phyloP scores from a whole-genome alignment of 768 basidiomycete species.

The Lepiota brunneoincarnata region DNA sequence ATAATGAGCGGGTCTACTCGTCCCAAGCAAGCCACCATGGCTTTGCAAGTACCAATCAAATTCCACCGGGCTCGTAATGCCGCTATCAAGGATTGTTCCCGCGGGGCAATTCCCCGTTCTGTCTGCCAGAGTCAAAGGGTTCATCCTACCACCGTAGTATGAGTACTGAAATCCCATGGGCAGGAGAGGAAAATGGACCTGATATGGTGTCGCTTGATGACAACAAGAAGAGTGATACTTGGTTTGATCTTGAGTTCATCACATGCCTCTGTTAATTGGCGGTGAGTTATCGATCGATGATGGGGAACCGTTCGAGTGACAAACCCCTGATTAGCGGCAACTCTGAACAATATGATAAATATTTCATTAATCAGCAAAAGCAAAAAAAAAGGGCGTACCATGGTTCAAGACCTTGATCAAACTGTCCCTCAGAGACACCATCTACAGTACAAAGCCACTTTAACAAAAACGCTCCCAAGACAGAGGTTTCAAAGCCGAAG shows the following conservation, averaged over 20 bases:
- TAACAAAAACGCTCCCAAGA: slow-evolving; percentile 6
- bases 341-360: slow-evolving; percentile 34
- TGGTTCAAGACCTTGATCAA: slow-evolving; percentile 47
- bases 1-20: slow-evolving; percentile 53
- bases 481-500: slow-evolving; percentile 4
- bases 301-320: not conserved
- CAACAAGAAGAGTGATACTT: slow-evolving; percentile 74
- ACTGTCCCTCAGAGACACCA: slow-evolving; percentile 51
- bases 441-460: slow-evolving; percentile 29
- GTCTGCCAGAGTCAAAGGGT: slow-evolving; percentile 35
- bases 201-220: slow-evolving; percentile 76
- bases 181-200: slow-evolving; percentile 24
- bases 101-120: slow-evolving; percentile 72
- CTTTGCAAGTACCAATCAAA: slow-evolving; percentile 80
- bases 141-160: slow-evolving; percentile 27
- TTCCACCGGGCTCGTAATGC: slow-evolving; percentile 67
- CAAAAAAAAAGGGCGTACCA: slow-evolving; percentile 35
- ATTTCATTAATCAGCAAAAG: not conserved
- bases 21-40: slow-evolving; percentile 76
- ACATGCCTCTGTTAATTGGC: slow-evolving; percentile 53
- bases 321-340: slow-evolving; percentile 57
- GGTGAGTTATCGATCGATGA: not conserved
- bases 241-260: slow-evolving; percentile 48
- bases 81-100: slow-evolving; percentile 74
- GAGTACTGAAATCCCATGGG: not conserved